phyloP scores from a whole-genome alignment of 441 rosid genomes.

The Geranium incanum region DNA sequence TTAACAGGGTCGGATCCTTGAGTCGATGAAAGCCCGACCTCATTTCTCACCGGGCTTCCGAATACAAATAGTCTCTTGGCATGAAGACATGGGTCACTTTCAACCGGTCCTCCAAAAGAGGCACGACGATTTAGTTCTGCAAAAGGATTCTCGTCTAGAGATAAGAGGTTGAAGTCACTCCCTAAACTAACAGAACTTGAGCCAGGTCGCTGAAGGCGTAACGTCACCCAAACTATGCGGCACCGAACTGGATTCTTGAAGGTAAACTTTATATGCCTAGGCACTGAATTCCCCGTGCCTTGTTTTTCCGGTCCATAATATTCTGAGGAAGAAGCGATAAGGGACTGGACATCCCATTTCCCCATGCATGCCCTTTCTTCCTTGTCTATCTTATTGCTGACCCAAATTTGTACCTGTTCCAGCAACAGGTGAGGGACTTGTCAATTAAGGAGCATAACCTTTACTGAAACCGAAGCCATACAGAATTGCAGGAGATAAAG shows the following conservation, averaged over 20 bases:
- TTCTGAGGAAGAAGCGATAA: constrained; percentile 57
- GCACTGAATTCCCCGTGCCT: constrained; percentile 42
- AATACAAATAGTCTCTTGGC: constrained; percentile 67
- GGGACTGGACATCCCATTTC: constrained; percentile 87
- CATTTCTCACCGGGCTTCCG: constrained; percentile 53
- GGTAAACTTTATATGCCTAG: constrained; percentile 76
- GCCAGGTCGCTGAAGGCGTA: constrained; percentile 73
- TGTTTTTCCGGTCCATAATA: constrained; percentile 63
- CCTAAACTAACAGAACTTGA: constrained; percentile 73
- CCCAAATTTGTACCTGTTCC: constrained; percentile 91
- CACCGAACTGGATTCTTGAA: constrained; percentile 72
- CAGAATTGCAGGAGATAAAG: constrained; percentile 5
- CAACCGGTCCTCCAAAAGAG: constrained; percentile 71
- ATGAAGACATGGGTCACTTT: constrained; percentile 75
- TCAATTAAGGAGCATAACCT: constrained; percentile 16
- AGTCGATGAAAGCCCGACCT: constrained; percentile 29
- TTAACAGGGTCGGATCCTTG: constrained; percentile 54
- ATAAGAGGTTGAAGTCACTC: constrained; percentile 61
- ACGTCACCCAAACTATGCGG: constrained; percentile 77
- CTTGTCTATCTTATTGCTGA: constrained; percentile 71
- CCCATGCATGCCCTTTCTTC: constrained; percentile 83
- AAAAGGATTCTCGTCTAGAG: constrained; percentile 87
- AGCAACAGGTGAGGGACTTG: constrained; percentile 19
- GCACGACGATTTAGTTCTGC: constrained; percentile 66
- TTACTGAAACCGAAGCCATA: background rate